phyloP scores from a whole-genome alignment of 352 stramenopile species.

The Globisporangium rhizosaccharum region DNA sequence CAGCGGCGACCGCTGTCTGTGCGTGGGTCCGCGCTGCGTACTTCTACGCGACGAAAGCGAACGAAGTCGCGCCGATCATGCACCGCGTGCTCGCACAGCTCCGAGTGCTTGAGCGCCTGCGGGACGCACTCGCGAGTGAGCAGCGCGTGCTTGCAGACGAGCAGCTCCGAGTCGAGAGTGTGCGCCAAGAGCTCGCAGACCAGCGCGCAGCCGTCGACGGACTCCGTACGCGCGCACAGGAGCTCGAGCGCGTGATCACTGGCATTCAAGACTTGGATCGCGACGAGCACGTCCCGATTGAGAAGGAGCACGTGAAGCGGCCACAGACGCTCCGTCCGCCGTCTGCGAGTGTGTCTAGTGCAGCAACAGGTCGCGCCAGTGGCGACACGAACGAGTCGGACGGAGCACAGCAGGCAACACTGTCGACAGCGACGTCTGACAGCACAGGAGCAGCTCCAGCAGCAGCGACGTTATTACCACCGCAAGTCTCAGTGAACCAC shows the following conservation, averaged over 20 bases:
- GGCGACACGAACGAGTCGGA: conserved; percentile 6
- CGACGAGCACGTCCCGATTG: conserved; percentile 46
- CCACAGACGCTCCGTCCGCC: conserved; percentile 25
- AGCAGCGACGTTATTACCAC: background rate
- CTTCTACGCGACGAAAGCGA: conserved; percentile 60
- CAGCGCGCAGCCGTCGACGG: conserved; percentile 7
- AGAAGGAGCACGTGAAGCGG: conserved; percentile 54
- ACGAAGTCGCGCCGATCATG: conserved; percentile 60
- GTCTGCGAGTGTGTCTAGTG: conserved; percentile 16
- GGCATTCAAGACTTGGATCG: conserved; percentile 61
- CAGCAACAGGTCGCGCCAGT: conserved; percentile 1
- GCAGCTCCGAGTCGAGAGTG: conserved; percentile 14
- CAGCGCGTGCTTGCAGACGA: conserved; percentile 20
- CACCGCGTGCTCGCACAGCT: conserved; percentile 50
- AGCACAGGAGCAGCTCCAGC: background rate
- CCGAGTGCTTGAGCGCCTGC: conserved; percentile 45
- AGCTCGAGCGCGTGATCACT: conserved; percentile 48
- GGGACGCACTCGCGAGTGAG: conserved; percentile 22
- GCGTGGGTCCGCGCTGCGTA: conserved; percentile 69
- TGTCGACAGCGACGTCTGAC: background rate
- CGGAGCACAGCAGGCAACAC: conserved; percentile 8
- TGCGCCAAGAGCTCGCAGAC: conserved; percentile 13
- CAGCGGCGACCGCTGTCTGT: conserved; percentile 53
- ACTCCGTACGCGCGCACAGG: conserved; percentile 15
- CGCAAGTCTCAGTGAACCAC: conserved; percentile 14